phyloP scores from a whole-genome alignment of 2,329 filamentous ascomycete genomes.

The Nigrospora osmanthi region DNA sequence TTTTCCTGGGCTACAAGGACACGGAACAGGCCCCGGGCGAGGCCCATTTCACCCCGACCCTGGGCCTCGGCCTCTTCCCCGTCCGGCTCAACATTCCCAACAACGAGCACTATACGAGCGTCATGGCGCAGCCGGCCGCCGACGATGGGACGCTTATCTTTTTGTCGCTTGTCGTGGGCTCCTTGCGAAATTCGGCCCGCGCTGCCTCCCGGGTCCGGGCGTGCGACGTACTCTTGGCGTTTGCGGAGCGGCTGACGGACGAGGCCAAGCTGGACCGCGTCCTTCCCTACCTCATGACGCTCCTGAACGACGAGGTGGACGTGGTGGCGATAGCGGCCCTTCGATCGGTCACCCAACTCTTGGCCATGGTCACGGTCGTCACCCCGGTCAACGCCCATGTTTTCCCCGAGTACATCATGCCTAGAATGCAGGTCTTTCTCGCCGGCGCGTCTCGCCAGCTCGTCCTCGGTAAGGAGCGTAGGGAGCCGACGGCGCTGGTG shows the following conservation, averaged over 20 bases:
- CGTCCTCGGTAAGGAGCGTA: slow-evolving; percentile 25
- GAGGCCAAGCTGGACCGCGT: slow-evolving; percentile 94
- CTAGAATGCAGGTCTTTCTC: slow-evolving; percentile 50
- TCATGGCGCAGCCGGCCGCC: slow-evolving; percentile 50
- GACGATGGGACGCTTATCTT: slow-evolving; percentile 94
- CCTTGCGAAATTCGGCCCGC: slow-evolving; percentile 80
- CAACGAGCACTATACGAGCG: slow-evolving; percentile 63
- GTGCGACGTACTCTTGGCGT: slow-evolving; percentile 85
- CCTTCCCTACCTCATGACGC: slow-evolving; percentile 76
- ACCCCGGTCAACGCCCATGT: slow-evolving; percentile 69
- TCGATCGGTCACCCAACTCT: slow-evolving; percentile 77
- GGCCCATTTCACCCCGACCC: slow-evolving; percentile 32
- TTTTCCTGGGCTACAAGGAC: slow-evolving; percentile 74
- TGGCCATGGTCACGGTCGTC: slow-evolving; percentile 81
- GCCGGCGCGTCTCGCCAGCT: slow-evolving; percentile 28
- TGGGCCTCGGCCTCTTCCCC: slow-evolving; percentile 62
- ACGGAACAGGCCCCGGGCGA: slow-evolving; percentile 23
- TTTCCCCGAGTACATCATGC: slow-evolving; percentile 60
- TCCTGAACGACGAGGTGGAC: slow-evolving; percentile 76
- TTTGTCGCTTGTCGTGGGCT: slow-evolving; percentile 79
- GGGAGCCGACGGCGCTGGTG: slow-evolving; percentile 60
- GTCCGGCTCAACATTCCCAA: slow-evolving; percentile 82
- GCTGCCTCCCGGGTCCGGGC: slow-evolving; percentile 81
- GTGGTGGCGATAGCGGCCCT: slow-evolving; percentile 80
- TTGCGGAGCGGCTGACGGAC: slow-evolving; percentile 84